Evolutionary conservation across 345 rosid genomes (phyloP).

Genomic region (Xanthoceras sorbifolium): DNA sequence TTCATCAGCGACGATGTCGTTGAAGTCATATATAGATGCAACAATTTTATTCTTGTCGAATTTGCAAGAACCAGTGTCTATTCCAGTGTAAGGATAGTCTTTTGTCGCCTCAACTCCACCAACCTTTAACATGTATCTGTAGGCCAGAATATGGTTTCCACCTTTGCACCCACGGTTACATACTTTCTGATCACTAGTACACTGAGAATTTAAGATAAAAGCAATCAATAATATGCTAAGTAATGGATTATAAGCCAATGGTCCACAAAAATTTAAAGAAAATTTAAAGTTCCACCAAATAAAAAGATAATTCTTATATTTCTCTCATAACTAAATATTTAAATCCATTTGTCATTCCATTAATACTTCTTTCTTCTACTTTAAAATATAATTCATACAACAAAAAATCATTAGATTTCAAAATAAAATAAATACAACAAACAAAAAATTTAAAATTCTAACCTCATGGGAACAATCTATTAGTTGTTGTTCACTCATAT

Average conservation of each 20-base stretch:
- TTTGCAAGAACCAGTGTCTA: conserved; percentile 60
- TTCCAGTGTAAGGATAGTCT: conserved; percentile 92
- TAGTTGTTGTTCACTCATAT: conserved; percentile 98
- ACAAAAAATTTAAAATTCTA: not conserved
- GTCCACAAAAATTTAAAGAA: too few relatives aligned
- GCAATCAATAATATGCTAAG: too few relatives aligned
- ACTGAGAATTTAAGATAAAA: conserved; percentile 50
- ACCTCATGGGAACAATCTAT: conserved; percentile 97
- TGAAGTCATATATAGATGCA: conserved; percentile 77
- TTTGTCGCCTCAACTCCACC: conserved; percentile 88
- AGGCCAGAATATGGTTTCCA: conserved; percentile 56
- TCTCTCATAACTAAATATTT: too few relatives aligned
- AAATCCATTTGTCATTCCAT: too few relatives aligned
- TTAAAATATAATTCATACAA: too few relatives aligned
- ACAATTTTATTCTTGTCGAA: conserved; percentile 74
- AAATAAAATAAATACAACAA: too few relatives aligned
- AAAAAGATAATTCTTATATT: too few relatives aligned
- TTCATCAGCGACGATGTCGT: conserved; percentile 73
- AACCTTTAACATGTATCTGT: conserved; percentile 79
- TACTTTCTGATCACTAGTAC: conserved; percentile 66
- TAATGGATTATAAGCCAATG: too few relatives aligned
- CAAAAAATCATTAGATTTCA: too few relatives aligned
- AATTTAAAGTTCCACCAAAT: too few relatives aligned
- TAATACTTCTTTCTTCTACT: too few relatives aligned
- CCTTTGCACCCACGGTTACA: conserved; percentile 92